Conservation (phyloP, 805 yeast genomes). For the Ogataea ramenticola region DNA sequence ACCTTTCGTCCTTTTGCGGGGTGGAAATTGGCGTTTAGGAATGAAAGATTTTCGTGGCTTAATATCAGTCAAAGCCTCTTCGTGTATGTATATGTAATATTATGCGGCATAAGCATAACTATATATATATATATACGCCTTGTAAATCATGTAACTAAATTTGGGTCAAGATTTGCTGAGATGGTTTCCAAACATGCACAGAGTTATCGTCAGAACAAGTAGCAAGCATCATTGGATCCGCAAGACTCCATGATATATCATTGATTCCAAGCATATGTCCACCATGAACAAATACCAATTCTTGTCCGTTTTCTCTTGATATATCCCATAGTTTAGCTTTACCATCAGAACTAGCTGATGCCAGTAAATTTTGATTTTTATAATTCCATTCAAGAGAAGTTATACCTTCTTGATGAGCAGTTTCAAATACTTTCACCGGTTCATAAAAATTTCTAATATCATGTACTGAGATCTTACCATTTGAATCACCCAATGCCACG, state of each 20-base stretch:
- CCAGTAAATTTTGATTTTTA: conserved; percentile 42
- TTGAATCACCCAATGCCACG: conserved; percentile 60
- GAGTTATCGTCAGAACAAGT: conserved; percentile 83
- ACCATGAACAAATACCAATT: conserved; percentile 58
- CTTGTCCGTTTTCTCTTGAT: conserved; percentile 14
- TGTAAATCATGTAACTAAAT: too few relatives aligned
- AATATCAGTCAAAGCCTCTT: too few relatives aligned
- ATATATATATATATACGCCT: too few relatives aligned
- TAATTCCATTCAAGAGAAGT: conserved; percentile 75
- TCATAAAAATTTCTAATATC: conserved; percentile 47
- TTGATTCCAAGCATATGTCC: conserved; percentile 88
- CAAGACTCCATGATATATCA: conserved; percentile 77
- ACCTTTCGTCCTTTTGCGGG: too few relatives aligned
- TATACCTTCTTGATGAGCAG: conserved; percentile 45
- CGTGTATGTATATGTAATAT: too few relatives aligned
- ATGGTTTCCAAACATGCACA: conserved; percentile 80
- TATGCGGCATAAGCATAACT: too few relatives aligned
- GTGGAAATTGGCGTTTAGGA: too few relatives aligned
- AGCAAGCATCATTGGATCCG: conserved; percentile 61
- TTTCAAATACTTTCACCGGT: conserved; percentile 21
- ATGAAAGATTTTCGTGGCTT: too few relatives aligned
- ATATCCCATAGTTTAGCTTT: conserved; percentile 59
- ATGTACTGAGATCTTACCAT: conserved; percentile 52
- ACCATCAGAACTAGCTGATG: conserved; percentile 61
- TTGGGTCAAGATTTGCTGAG: conserved; percentile 4